These are phyloP conservation scores for Cytospora piceicola DNA, from an alignment of 2,329 filamentous ascomycete genomes.

Conservation along the genomic window DNA sequence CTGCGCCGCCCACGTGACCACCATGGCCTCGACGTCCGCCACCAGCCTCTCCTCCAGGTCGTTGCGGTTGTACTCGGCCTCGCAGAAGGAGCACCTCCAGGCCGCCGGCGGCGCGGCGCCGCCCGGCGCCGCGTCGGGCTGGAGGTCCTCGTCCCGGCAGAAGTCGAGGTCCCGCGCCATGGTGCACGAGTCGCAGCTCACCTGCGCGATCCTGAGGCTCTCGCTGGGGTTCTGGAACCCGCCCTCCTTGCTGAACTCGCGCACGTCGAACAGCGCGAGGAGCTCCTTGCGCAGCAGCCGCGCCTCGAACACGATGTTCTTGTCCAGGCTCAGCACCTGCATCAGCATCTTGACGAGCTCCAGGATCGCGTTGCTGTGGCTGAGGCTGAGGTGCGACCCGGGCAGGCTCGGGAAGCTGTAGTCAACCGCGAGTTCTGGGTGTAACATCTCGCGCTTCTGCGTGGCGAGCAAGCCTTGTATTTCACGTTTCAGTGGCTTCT, in stretches of 20 bases:
- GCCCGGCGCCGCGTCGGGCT: conserved; percentile 49
- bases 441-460: conserved; percentile 85
- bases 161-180: conserved; percentile 87
- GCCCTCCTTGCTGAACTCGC: conserved; percentile 90
- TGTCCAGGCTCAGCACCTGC: conserved; percentile 89
- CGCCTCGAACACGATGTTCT: conserved; percentile 86
- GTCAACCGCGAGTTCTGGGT: conserved; percentile 84
- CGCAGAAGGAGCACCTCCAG: conserved; percentile 81
- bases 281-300: conserved; percentile 87
- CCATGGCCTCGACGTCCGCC: conserved; percentile 71
- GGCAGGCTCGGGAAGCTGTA: conserved; percentile 84
- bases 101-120: conserved; percentile 35
- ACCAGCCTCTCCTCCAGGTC: conserved; percentile 84
- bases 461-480: conserved; percentile 80
- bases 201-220: conserved; percentile 70
- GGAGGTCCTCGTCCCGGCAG: conserved; percentile 83
- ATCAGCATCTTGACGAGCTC: conserved; percentile 92
- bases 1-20: conserved; percentile 84
- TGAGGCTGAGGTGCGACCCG: conserved; percentile 61
- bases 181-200: conserved; percentile 90
- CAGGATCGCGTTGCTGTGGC: conserved; percentile 69
- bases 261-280: conserved; percentile 86
- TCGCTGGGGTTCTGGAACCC: conserved; percentile 84
- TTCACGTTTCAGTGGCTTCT: conserved; percentile 88
- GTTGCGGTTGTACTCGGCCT: conserved; percentile 75